phyloP scores from a whole-genome alignment of 2,329 filamentous ascomycete genomes.

The Trichoderma sp. region DNA sequence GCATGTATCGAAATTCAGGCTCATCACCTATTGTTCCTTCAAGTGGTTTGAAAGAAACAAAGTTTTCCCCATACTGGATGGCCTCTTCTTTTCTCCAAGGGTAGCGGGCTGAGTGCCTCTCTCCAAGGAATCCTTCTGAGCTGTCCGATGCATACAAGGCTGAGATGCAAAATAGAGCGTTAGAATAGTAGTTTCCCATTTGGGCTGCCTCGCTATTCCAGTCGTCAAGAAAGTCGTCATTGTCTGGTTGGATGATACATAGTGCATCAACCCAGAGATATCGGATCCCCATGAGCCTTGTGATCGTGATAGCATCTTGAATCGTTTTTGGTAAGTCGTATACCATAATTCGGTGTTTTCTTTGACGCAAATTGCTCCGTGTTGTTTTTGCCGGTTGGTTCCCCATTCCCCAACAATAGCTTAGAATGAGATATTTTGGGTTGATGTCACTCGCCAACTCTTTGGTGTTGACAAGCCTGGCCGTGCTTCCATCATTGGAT shows the following conservation, averaged over 20 bases:
- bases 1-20: fast-evolving
- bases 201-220: neutral
- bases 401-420: neutral
- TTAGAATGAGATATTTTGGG: neutral
- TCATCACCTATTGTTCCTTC: neutral
- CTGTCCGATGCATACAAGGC: neutral
- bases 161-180: neutral
- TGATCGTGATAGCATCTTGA: neutral
- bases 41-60: neutral
- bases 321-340: neutral
- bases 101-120: neutral
- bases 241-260: neutral
- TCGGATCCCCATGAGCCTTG: neutral
- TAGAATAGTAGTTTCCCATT: neutral
- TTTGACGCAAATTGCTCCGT: neutral
- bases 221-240: neutral
- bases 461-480: neutral
- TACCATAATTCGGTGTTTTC: neutral
- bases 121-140: neutral
- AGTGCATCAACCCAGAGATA: neutral
- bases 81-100: neutral
- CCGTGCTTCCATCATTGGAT: neutral
- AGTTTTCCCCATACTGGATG: neutral
- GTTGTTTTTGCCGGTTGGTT: neutral
- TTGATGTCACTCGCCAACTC: neutral